Evolutionary conservation across 306 rosid genomes (phyloP).

Genomic region (Medicago arabica): DNA sequence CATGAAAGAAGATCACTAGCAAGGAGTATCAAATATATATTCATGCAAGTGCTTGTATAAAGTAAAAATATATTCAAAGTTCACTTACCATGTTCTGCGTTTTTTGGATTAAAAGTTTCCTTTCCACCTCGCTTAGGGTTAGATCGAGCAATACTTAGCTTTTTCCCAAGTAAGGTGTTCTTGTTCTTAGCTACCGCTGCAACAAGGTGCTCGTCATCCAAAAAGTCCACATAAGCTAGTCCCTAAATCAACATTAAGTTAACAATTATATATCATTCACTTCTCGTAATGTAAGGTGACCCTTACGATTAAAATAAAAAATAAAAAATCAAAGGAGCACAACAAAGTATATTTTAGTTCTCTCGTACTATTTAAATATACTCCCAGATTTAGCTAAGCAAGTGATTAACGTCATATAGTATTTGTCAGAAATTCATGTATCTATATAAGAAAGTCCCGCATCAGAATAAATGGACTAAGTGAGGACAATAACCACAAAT

Average conservation of each 20-base stretch:
- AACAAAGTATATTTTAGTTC: neutral
- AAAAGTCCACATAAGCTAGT: slow-evolving; percentile 90
- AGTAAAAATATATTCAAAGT: slow-evolving; percentile 3
- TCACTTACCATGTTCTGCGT: slow-evolving; percentile 51
- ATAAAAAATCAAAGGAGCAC: neutral
- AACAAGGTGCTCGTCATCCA: slow-evolving; percentile 72
- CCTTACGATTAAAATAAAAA: too few relatives aligned
- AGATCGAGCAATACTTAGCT: slow-evolving; percentile 79
- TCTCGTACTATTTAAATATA: neutral
- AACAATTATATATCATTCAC: slow-evolving; percentile 33
- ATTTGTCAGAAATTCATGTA: neutral
- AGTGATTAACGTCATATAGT: slow-evolving; percentile 1
- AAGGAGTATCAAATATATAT: slow-evolving; percentile 13
- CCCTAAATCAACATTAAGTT: slow-evolving; percentile 61
- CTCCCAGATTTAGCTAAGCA: neutral
- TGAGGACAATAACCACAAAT: slow-evolving; percentile 14
- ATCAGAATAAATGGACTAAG: neutral
- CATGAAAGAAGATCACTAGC: slow-evolving; percentile 19
- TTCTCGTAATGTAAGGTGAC: slow-evolving; percentile 3
- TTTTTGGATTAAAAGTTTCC: slow-evolving; percentile 50
- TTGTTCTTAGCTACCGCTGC: slow-evolving; percentile 83
- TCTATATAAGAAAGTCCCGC: neutral
- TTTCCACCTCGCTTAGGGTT: slow-evolving; percentile 71
- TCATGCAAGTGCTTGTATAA: slow-evolving; percentile 19
- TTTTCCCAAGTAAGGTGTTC: slow-evolving; percentile 73